Evolutionary conservation across 1,284 basidiomycete genomes (phyloP), one percentile per base, ranked within the genome.

Genomic region (Rhodotorula sp.): DNA sequence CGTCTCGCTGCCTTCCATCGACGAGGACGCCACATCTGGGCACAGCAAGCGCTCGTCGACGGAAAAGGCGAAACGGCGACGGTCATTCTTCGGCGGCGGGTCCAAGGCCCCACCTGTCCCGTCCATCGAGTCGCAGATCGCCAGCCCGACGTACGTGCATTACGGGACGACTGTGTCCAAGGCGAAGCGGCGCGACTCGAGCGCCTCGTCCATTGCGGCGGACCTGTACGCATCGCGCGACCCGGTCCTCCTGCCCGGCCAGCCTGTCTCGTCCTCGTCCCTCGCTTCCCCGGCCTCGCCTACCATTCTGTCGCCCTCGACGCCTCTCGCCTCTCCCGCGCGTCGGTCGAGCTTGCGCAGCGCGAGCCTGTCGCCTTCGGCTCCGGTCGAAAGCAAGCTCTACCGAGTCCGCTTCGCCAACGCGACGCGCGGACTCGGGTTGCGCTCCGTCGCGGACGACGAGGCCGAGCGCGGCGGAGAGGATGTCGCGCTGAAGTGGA

Each of bases 331-430:
- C 8, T 55, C 55, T 7, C 17, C 10, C 19, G 46, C 44, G 5
- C 46, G 54, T n/a, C 44, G 58, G 1, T 57, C 45, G 27, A 50
- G 21, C 23, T 27, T 41, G 10, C 59, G 60, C 10, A 21, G 48
- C 23, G 49, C 14, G n/a, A 21, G 19, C 34, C 34, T 34, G 3
- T 34, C 34, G 34, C 34, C 34, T 5, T 34, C 34, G 34, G 42
- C 17, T 7, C 59, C 62, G n/a, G 52, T 10, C 34, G 56, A 53
- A 45, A 53, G 45, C 21, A 61, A 42, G 44, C 50, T 73, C 13
- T 70, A 70, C 46, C 45, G 68, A 3, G 72, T 73, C 16, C 54
- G 72, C 45, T 74, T 74, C 53, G 72, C 59, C 4, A 74, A 74
- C 44, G 72, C 66, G 2, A 25, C 60, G 14, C 48, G 66, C 25